phyloP scores from a whole-genome alignment of 805 yeast species.

The Saccharomycopsis sp. region DNA sequence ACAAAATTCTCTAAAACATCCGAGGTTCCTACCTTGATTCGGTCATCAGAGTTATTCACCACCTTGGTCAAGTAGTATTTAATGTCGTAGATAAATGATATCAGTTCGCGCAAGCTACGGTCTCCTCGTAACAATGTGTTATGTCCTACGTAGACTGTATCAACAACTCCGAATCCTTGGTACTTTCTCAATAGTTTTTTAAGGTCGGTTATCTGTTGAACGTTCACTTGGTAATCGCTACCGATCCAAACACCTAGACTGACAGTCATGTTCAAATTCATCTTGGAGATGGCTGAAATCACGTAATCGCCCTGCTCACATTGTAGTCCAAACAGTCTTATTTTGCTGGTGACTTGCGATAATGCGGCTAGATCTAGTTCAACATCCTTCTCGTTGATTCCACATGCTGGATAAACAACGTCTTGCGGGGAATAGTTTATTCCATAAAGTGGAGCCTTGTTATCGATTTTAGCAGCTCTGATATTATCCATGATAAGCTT shows the following conservation, averaged over 20 bases:
- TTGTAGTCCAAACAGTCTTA: conserved; percentile 55
- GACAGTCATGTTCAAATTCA: conserved; percentile 48
- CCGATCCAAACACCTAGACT: conserved; percentile 63
- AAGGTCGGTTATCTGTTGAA: conserved; percentile 41
- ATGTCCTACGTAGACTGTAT: conserved; percentile 52
- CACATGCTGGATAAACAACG: conserved; percentile 48
- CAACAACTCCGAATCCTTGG: conserved; percentile 39
- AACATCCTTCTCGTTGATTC: conserved; percentile 40
- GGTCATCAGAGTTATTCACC: conserved; percentile 25
- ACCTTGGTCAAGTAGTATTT: conserved; percentile 33
- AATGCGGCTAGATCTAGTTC: conserved; percentile 49
- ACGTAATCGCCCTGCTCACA: conserved; percentile 50
- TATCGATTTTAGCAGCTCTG: conserved; percentile 12
- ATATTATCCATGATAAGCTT: conserved; percentile 31
- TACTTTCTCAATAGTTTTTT: conserved; percentile 34
- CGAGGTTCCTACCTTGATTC: conserved; percentile 49
- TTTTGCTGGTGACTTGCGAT: conserved; percentile 50
- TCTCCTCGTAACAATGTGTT: conserved; percentile 56
- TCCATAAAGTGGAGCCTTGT: conserved; percentile 44
- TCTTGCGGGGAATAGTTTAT: conserved; percentile 53
- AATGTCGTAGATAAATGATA: conserved; percentile 37
- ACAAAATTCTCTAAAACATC: conserved; percentile 42
- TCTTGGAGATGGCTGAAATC: conserved; percentile 44
- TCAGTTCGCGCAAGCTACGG: conserved; percentile 32
- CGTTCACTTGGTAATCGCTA: conserved; percentile 36